These are phyloP conservation scores for Vitis vinifera DNA, from an alignment of 164 flowering plant genomes.

Conservation along the genomic window DNA sequence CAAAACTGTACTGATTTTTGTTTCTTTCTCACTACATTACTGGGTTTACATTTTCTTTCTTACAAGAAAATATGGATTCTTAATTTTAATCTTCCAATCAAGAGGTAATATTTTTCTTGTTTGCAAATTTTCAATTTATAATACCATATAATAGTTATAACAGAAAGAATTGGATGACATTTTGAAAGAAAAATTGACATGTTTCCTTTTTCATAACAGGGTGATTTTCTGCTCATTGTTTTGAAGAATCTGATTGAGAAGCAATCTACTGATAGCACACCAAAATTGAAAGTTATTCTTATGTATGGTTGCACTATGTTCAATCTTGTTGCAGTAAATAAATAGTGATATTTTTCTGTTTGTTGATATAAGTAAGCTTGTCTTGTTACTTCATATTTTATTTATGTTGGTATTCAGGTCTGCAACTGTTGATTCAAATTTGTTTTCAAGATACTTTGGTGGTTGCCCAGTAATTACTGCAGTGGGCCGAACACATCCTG, in stretches of 20 bases:
- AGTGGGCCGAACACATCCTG: conserved; percentile 85
- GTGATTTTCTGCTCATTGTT: conserved; percentile 86
- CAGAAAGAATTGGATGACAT: neutral
- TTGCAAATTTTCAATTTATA: neutral
- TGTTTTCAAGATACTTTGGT: conserved; percentile 83
- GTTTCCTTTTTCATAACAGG: conserved; percentile 43
- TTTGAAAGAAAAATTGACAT: neutral
- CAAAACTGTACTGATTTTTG: too few relatives aligned
- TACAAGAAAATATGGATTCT: too few relatives aligned
- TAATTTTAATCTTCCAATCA: neutral
- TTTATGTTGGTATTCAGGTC: conserved; percentile 52
- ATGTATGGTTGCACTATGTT: conserved; percentile 49
- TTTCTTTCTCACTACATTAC: too few relatives aligned
- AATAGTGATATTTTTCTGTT: neutral
- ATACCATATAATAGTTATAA: neutral
- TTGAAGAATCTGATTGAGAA: conserved; percentile 77
- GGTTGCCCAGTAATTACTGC: conserved; percentile 81
- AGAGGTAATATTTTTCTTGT: neutral
- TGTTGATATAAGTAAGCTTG: neutral
- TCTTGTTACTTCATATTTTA: neutral
- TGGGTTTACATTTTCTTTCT: too few relatives aligned
- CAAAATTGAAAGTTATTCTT: conserved; percentile 75
- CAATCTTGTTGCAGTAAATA: neutral
- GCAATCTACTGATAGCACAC: conserved; percentile 40
- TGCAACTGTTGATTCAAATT: conserved; percentile 82